Evolutionary conservation across 495 filamentous ascomycete species (phyloP).

Genomic region (Trichoderma virens): DNA sequence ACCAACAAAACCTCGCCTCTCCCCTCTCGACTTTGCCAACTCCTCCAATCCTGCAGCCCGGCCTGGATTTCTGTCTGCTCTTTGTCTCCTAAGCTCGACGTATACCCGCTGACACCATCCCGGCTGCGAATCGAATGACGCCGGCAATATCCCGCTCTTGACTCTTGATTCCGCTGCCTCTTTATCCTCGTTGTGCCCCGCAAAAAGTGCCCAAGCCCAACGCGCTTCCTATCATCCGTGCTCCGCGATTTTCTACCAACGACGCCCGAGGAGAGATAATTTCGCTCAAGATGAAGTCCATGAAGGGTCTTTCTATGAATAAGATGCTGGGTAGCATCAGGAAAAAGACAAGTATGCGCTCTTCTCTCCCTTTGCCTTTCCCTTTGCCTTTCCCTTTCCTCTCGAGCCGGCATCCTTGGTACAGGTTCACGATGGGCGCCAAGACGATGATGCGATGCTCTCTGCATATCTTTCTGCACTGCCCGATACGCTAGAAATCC

Average conservation of each 20-base stretch:
- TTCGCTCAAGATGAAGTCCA: constrained; percentile 12
- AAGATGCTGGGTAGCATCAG: constrained; percentile 48
- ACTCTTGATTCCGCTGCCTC: neutral
- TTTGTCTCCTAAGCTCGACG: neutral
- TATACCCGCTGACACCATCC: neutral
- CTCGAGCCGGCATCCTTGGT: neutral
- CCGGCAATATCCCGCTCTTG: neutral
- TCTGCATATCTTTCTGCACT: neutral
- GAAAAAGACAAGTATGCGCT: constrained; percentile 22
- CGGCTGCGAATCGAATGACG: neutral
- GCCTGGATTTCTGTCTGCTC: too few relatives aligned
- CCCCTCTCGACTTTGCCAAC: too few relatives aligned
- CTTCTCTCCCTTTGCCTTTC: neutral
- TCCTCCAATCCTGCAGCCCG: too few relatives aligned
- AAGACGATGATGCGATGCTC: neutral
- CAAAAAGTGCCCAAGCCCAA: constrained; percentile 7
- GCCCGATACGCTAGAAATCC: neutral
- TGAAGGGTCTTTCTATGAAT: constrained; percentile 45
- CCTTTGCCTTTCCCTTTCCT: neutral
- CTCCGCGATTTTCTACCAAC: neutral
- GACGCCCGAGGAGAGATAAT: neutral
- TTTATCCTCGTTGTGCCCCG: neutral
- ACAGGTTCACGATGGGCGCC: neutral
- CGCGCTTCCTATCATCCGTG: neutral
- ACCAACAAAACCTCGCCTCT: too few relatives aligned